Percentiles rank a stretch among this genome's conserved stretches.
phyloP scores from a whole-genome alignment of 2,329 filamentous ascomycete genomes.

The Epichloe glyceriae region DNA sequence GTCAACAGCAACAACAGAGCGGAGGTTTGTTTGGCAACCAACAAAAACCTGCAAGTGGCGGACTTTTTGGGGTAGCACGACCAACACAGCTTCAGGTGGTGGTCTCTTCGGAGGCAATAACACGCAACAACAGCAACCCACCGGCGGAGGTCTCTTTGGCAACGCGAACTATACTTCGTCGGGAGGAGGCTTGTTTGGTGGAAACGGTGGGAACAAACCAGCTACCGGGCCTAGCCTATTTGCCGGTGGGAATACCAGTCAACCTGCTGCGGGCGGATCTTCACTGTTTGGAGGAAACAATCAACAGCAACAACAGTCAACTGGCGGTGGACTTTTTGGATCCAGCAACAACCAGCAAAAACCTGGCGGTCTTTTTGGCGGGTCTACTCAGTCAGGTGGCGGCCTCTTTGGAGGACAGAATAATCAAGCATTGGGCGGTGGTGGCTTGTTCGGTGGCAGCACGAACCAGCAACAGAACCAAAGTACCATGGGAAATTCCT shows the following conservation, averaged over 20 bases:
- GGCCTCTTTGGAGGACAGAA: conserved; percentile 42
- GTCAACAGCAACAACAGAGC: conserved; percentile 19
- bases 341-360: conserved; percentile 24
- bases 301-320: conserved; percentile 19
- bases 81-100: conserved; percentile 20
- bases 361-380: conserved; percentile 40
- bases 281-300: conserved; percentile 34
- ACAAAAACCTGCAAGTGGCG: conserved; percentile 23
- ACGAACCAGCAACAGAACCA: conserved; percentile 38
- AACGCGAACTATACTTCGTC: conserved; percentile 17
- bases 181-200: conserved; percentile 27
- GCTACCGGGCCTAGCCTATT: conserved; percentile 24
- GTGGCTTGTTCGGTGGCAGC: conserved; percentile 31
- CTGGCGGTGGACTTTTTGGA: conserved; percentile 39
- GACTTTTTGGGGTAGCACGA: conserved; percentile 22
- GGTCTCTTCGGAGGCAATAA: conserved; percentile 31
- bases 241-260: conserved; percentile 20
- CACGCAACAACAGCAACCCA: conserved; percentile 28
- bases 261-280: conserved; percentile 23
- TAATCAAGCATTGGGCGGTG: conserved; percentile 30
- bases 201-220: conserved; percentile 21
- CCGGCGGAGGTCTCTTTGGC: conserved; percentile 20
- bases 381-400: conserved; percentile 29
- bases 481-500: conserved; percentile 33
- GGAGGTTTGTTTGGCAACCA: conserved; percentile 34